A percentile compares a stretch with the other conserved stretches of the same genome.
These are phyloP conservation scores for Russula vinacea DNA, from an alignment of 768 basidiomycete genomes.

Conservation along the genomic window DNA sequence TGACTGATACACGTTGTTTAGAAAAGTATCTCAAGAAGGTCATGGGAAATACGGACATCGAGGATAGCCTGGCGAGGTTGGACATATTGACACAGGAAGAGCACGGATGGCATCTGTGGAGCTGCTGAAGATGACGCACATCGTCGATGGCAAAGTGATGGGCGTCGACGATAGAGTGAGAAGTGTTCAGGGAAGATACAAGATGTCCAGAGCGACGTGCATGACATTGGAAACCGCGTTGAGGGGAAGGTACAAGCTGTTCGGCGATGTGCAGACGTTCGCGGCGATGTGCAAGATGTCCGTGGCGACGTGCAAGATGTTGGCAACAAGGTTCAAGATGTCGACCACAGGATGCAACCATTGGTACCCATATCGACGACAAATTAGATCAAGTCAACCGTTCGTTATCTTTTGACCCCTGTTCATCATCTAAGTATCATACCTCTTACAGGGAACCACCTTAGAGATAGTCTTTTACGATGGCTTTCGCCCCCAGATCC, in stretches of 20 bases:
- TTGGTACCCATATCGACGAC: too few species aligned
- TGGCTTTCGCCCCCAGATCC: neutral
- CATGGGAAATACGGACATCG: neutral
- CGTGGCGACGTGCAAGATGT: neutral
- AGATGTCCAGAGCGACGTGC: neutral
- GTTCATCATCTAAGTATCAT: neutral
- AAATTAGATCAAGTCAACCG: too few species aligned
- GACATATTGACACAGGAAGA: conserved; percentile 9
- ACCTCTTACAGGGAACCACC: neutral
- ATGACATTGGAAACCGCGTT: neutral
- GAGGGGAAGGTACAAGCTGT: neutral
- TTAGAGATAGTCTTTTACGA: neutral
- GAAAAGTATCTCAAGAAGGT: neutral
- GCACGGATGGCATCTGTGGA: neutral
- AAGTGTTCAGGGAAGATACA: neutral
- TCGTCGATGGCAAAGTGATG: neutral
- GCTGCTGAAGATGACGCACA: neutral
- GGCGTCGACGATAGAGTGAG: neutral
- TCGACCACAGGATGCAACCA: neutral
- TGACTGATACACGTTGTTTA: neutral
- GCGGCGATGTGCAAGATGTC: neutral
- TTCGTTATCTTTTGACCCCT: too few species aligned
- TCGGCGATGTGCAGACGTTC: neutral
- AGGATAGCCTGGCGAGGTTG: neutral
- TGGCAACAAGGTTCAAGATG: neutral